Evolutionary conservation across 495 filamentous ascomycete genomes (phyloP).

Genomic region (Podospora appendiculata): DNA sequence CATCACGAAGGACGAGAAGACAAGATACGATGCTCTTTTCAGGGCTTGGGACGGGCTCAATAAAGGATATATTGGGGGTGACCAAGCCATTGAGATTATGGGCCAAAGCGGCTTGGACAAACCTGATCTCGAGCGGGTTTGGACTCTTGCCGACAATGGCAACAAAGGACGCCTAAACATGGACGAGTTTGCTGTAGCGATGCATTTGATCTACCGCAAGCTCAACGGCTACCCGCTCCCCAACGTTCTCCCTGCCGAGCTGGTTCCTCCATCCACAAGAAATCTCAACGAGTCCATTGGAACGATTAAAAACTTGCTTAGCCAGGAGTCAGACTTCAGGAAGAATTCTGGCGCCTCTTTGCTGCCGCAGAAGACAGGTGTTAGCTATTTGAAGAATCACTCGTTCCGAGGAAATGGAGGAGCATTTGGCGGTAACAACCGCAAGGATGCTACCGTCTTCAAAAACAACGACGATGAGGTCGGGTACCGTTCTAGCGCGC

Average conservation of each 20-base stretch:
- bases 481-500: slow-evolving; percentile 89
- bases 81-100: slow-evolving; percentile 94
- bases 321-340: slow-evolving; percentile 76
- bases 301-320: slow-evolving; percentile 86
- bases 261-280: slow-evolving; percentile 92
- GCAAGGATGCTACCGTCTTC: slow-evolving; percentile 94
- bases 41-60: slow-evolving; percentile 92
- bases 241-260: slow-evolving; percentile 83
- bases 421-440: slow-evolving; percentile 35
- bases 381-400: slow-evolving; percentile 93
- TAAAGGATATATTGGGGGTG: slow-evolving; percentile 89
- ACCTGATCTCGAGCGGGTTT: slow-evolving; percentile 81
- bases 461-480: slow-evolving; percentile 89
- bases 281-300: slow-evolving; percentile 89
- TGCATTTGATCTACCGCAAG: slow-evolving; percentile 98
- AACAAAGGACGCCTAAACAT: slow-evolving; percentile 92
- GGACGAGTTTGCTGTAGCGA: slow-evolving; percentile 97
- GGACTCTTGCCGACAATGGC: slow-evolving; percentile 89
- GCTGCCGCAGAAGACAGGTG: slow-evolving; percentile 91
- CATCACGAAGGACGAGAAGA: slow-evolving; percentile 98
- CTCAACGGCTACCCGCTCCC: slow-evolving; percentile 93
- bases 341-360: slow-evolving; percentile 80
- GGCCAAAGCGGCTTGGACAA: slow-evolving; percentile 91
- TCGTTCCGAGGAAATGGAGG: slow-evolving; percentile 62
- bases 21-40: slow-evolving; percentile 92